Percentiles rank a stretch among this genome's conserved stretches.
Conservation (phyloP, 169 alveolate species). For the Cryptosporidium sp. region DNA sequence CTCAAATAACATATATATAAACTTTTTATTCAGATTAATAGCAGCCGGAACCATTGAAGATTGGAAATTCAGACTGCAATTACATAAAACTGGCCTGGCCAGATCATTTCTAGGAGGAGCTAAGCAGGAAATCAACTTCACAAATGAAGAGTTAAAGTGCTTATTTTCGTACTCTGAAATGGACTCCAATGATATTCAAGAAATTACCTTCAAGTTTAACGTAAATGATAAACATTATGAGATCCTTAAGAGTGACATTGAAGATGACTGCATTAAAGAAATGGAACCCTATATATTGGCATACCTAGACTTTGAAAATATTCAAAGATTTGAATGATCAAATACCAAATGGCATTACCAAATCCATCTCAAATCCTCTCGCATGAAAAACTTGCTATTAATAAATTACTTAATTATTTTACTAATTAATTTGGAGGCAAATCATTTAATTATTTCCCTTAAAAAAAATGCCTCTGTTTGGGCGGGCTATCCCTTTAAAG, state of each 20-base stretch:
- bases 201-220: conserved; percentile 2
- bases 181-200: conserved; percentile 23
- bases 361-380: background rate
- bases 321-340: background rate
- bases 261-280: background rate
- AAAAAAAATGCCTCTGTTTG: background rate
- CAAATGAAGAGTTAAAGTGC: conserved; percentile 44
- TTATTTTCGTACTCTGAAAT: conserved; percentile 33
- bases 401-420: background rate
- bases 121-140: conserved; percentile 19
- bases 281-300: conserved; percentile 55
- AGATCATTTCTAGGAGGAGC: conserved; percentile 24
- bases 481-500: conserved; percentile 19
- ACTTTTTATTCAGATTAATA: background rate
- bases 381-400: background rate
- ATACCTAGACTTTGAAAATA: conserved; percentile 67
- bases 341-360: background rate
- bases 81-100: conserved; percentile 71
- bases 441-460: background rate
- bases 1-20: background rate
- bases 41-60: conserved; percentile 61
- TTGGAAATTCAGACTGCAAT: conserved; percentile 63
- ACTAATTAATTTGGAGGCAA: background rate
- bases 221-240: conserved; percentile 21
- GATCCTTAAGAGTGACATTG: conserved; percentile 2